phyloP scores from a whole-genome alignment of 2,329 filamentous ascomycete genomes.

The Parasarocladium wereldwijsianum region DNA sequence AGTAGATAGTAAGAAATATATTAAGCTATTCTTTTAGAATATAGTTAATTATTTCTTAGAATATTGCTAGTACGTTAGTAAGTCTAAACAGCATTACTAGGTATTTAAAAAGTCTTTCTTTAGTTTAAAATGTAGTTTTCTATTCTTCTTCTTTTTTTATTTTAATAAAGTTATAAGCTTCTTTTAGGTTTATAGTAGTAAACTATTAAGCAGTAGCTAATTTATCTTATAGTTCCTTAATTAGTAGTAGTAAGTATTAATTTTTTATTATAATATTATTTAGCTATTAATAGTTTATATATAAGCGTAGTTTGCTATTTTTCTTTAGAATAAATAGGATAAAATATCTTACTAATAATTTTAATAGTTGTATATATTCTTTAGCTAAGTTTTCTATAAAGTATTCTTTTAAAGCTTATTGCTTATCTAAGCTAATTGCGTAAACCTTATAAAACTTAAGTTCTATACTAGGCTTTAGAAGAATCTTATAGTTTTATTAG shows the following conservation, averaged over 20 bases:
- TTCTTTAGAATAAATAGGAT: conserved; percentile 11
- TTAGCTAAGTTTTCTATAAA: conserved; percentile 7
- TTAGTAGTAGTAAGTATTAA: conserved; percentile 10
- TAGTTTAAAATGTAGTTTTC: conserved; percentile 18
- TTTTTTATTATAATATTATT: conserved; percentile 15
- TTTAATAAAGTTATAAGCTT: conserved; percentile 16
- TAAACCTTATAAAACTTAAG: conserved; percentile 6
- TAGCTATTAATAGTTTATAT: conserved; percentile 12
- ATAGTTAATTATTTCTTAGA: conserved; percentile 7
- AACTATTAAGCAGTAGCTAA: conserved; percentile 8
- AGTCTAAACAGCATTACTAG: conserved; percentile 15
- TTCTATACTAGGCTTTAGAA: neutral
- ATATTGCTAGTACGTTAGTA: conserved; percentile 9
- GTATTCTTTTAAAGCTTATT: conserved; percentile 5
- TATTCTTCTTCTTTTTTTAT: conserved; percentile 18
- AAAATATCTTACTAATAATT: conserved; percentile 5
- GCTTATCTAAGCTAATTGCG: conserved; percentile 7
- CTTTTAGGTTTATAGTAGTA: conserved; percentile 9
- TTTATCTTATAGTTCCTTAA: conserved; percentile 11
- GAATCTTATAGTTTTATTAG: conserved; percentile 7
- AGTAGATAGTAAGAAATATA: conserved; percentile 3
- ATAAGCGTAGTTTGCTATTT: conserved; percentile 10
- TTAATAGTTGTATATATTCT: conserved; percentile 7
- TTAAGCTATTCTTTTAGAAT: conserved; percentile 4
- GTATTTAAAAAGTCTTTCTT: conserved; percentile 19